Evolutionary conservation across 2,329 filamentous ascomycete species (phyloP), one percentile per base, ranked within the genome.

Genomic region (Elsinoe australis): DNA sequence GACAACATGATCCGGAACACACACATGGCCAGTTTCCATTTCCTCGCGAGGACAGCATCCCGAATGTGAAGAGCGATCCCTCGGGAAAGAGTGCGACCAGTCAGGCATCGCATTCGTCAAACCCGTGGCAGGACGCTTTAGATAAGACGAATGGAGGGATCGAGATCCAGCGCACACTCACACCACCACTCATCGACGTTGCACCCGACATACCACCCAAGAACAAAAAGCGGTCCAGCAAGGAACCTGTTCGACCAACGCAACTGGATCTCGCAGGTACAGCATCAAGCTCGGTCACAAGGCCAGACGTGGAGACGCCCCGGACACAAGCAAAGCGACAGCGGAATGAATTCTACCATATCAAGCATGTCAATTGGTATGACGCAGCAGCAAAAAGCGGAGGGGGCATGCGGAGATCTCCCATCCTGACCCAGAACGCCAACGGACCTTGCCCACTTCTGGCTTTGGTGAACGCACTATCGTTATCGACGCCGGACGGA

Each of bases 401-500:
- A 1, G 72, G 76, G n/a, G 79, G 79, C 47, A 72, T 86, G 29
- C 76, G 87, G 34, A 75, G 76, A n/a, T 90, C 87, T 0, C 90
- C 92, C 0, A 87, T 96, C 49, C 71, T 96, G 32, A 81, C 94
- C 3, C 90, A 98, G 61, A 96, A 95, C 57, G 80, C 83, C 49
- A 98, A 98, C 58, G 92, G 92, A 0, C 92, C 92, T 1, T 98
- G 92, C 64, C 92, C 92, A 1, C 69, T 98, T 10, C 79, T 98
- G 19, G 92, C 92, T 2, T 72, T 98, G 4, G 89, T 96, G 51
- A 98, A 98, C 62, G 89, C 89, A 1, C 72, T 98, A 12, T 85
- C 87, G 0, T 69, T 98, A 48, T 89, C 87, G 2, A 90, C 88
- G 0, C 82, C 84, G 1, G 71, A 80, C 3, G 73, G 78, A 62